Evolutionary conservation across 1,284 basidiomycete genomes (phyloP).

Genomic region (Laetiporus sulphureus): DNA sequence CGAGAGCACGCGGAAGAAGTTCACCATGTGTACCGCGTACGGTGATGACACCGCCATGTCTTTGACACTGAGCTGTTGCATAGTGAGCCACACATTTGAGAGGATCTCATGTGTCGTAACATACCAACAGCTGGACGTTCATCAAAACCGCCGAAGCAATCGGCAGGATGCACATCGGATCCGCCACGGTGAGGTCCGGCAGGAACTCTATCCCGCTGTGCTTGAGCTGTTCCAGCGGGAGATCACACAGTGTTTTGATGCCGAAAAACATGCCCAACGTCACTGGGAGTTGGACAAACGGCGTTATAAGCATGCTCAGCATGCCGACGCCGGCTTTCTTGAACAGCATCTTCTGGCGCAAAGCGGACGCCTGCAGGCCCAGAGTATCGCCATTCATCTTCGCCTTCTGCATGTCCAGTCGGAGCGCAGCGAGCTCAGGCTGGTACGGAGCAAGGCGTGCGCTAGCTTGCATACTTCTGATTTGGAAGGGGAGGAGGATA

Average conservation of each 20-base stretch:
- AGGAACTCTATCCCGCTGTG: constrained; percentile 76
- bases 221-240: constrained; percentile 69
- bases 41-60: constrained; percentile 52
- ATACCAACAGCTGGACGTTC: constrained; percentile 66
- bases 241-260: constrained; percentile 63
- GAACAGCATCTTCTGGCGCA: constrained; percentile 60
- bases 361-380: constrained; percentile 45
- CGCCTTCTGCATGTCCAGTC: constrained; percentile 38
- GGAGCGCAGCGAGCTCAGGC: constrained; percentile 50
- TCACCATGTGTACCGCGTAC: constrained; percentile 65
- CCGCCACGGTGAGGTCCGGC: constrained; percentile 71
- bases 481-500: constrained; percentile 63
- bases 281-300: constrained; percentile 72
- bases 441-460: constrained; percentile 65
- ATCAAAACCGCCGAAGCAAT: constrained; percentile 56
- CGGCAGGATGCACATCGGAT: constrained; percentile 80
- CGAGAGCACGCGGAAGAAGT: constrained; percentile 60
- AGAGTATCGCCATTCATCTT: constrained; percentile 40
- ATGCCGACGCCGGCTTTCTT: constrained; percentile 68
- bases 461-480: constrained; percentile 61
- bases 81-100: not conserved
- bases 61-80: constrained; percentile 42
- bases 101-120: constrained; percentile 20
- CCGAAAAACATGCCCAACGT: constrained; percentile 87
- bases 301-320: constrained; percentile 47